Conservation (phyloP, 768 basidiomycete species). For the Scleroderma citrinum region DNA sequence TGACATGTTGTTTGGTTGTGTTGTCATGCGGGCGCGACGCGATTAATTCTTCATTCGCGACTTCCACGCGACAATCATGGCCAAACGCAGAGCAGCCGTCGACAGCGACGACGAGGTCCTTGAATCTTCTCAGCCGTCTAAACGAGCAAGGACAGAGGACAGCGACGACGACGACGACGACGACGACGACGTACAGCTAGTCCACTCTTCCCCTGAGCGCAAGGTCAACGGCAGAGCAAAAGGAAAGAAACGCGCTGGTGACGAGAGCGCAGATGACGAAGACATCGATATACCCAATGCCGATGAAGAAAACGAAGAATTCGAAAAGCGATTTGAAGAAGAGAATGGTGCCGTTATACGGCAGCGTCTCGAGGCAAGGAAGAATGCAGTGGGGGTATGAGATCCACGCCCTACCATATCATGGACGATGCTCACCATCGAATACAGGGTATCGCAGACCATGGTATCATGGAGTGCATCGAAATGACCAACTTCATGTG, state of each 20-base stretch:
- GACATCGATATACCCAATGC: slow-evolving; percentile 31
- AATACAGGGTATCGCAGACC: slow-evolving; percentile 67
- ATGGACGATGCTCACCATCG: not conserved
- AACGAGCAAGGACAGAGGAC: slow-evolving; percentile 41
- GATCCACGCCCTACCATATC: slow-evolving; percentile 39
- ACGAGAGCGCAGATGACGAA: slow-evolving; percentile 26
- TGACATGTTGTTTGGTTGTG: not conserved
- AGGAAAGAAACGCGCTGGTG: slow-evolving; percentile 15
- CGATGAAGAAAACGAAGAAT: slow-evolving; percentile 40
- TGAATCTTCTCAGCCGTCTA: slow-evolving; percentile 30
- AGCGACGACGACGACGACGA: slow-evolving; percentile 33
- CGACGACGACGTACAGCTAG: slow-evolving; percentile 25
- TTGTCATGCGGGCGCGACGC: slow-evolving; percentile 22
- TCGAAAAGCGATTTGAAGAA: slow-evolving; percentile 63
- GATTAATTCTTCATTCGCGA: not conserved
- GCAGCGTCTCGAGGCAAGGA: slow-evolving; percentile 43
- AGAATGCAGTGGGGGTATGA: slow-evolving; percentile 36
- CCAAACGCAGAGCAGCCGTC: slow-evolving; percentile 44
- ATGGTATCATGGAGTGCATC: slow-evolving; percentile 82
- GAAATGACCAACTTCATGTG: slow-evolving; percentile 97
- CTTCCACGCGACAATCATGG: slow-evolving; percentile 33
- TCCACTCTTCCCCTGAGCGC: slow-evolving; percentile 13
- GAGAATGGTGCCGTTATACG: slow-evolving; percentile 53
- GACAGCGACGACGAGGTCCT: slow-evolving; percentile 39
- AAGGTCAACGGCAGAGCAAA: slow-evolving; percentile 30